Evolutionary conservation across 805 yeast species (phyloP), one percentile per base, ranked within the genome.

Genomic region (Wickerhamiella alocasiicola): DNA sequence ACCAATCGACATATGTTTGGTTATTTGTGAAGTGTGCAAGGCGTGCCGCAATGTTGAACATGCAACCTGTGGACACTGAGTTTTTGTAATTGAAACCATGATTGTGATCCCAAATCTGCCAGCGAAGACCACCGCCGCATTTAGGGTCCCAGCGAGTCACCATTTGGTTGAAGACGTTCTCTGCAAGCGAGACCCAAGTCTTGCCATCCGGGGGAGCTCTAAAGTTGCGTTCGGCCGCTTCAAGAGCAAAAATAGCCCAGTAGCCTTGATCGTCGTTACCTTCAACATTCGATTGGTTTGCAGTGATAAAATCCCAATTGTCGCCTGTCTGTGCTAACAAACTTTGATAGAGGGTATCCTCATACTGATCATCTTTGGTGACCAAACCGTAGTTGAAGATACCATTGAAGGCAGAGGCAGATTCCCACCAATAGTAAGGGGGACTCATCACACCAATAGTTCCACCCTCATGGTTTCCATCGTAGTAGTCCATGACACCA

Each of bases 81-180:
- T 84, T 84, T 59, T 83, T 83, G 62, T 83, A 83, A 56, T 79
- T 76, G 59, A 81, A 83, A 46, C 95, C 95, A 6, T 81, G 66
- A 59, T 84, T 84, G 83, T 84, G 83, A 42, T 78, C 70, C 62
- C 79, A 84, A 49, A 83, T 84, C 64, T 83, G 95, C 95, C 95
- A 83, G 63, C 94, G 72, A 43, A 83, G 65, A 2, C 95, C 95
- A 41, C 95, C 95, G 30, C 62, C 67, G 30, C 41, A 37, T n/a
- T 23, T 19, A 9, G 41, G 41, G 13, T 81, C 91, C 94, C 94
- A 81, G 55, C 87, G 67, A 2, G 69, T 55, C 43, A 74, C 68
- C 85, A 82, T 81, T 37, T 88, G 79, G 56, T 81, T 81, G 63
- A 76, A 81, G 26, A 80, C 79, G 3, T 85, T 91, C 61, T 82